Base-by-base conservation (phyloP, 805 yeast species). In the Ogataea naganishii region DNA sequence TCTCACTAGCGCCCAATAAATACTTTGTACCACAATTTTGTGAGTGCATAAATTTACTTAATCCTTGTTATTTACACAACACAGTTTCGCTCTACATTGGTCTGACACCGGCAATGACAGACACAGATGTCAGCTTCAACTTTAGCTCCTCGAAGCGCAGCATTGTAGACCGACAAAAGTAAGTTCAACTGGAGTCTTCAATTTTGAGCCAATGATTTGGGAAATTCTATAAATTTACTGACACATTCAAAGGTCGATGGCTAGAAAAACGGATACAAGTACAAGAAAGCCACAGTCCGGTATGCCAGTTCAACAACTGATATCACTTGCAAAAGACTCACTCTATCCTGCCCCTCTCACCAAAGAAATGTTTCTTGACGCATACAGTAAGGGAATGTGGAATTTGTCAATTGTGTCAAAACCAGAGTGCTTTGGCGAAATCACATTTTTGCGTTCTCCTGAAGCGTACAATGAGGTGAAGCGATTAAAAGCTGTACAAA, bases 371-470 rank as follows among this genome's bases (percentile, higher is more conserved):
- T 75, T 74, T 34, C 46, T 72, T 20, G 80, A 74, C 38, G 64
- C 64, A 2, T 75, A 75, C 43, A 66, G 64, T 26, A 54, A 64
- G 56, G 78, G 76, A 3, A 68, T 64, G 39, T 64, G 72, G 70
- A 72, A 73, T 34, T 45, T 75, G 6, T 69, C 79, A 0, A 56
- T 55, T 13, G 66, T 76, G 3, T 63, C 66, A 2, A 57, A 74
- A 30, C 89, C 89, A 1, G 52, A 66, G 0, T 69, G 77, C 37
- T 61, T 73, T 33, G 46, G 57, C 14, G 56, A 50, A 6, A 47
- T 53, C 4, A 71, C 72, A 3, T 54, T 72, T 30, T 58, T 78
- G 56, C 59, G 63, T 18, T 75, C 88, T 0, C 89, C 89, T 1
- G 72, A 65, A 14, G 60, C 72, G 26, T 64, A 64, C 39, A 52